Evolutionary conservation across 2,329 filamentous ascomycete genomes (phyloP), one percentile per base, ranked within the genome.

Genomic region (Huntiella bhutanensis): DNA sequence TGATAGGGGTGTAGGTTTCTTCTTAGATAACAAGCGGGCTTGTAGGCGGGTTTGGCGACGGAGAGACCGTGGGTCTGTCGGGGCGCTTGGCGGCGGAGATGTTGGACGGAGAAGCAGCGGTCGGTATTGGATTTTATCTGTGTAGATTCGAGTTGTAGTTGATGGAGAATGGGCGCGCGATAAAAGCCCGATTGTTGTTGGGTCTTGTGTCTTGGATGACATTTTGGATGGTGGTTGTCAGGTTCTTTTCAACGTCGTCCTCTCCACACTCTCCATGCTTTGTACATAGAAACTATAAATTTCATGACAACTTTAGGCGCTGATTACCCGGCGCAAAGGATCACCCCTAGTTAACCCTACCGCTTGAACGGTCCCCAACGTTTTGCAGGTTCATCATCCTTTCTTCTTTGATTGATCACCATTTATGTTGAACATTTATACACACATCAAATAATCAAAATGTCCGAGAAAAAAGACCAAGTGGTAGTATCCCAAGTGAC

Each of bases 101-200:
- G 78, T 80, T 5, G 84, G 78, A 37, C 80, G 77, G 3, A 95
- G 74, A 55, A 80, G 75, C 48, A 95, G 75, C 0, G 84, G 79
- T 41, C 85, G 84, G 57, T 84, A 78, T 55, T 84, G 76, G 59
- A 94, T 75, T 61, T 86, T 86, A 52, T 93, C 83, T 51, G 71
- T 69, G 67, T 81, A 88, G 60, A 94, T 82, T 46, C 76, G 71
- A 33, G 67, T 65, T 46, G 78, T 75, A 48, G 73, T 77, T 52
- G 80, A 71, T 19, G 84, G 79, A 2, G 82, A 80, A 62, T 94
- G 85, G 7, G 84, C 85, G 55, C 82, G 78, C 4, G 71, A 63
- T 45, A 96, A 78, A 43, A 95, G 75, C 5, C 69, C 63, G 52
- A 76, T 69, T 0, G 75, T 77, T 7, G 73, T 57, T 37, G 48